Conservation (phyloP, 2,329 filamentous ascomycete genomes). For the Neonectria sp. region DNA sequence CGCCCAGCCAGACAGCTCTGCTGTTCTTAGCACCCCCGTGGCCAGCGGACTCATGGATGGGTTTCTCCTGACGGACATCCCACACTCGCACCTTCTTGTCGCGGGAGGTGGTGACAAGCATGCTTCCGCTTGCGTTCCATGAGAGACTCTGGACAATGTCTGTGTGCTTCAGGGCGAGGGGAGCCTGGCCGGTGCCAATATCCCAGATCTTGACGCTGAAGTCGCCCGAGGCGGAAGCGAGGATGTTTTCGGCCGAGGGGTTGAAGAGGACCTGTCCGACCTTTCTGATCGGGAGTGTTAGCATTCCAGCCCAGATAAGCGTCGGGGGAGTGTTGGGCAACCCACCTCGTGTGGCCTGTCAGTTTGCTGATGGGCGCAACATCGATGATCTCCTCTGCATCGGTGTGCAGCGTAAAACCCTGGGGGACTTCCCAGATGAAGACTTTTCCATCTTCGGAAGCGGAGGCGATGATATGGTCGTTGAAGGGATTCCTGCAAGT, state of each 20-base stretch:
- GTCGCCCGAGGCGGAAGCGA: slow-evolving; percentile 95
- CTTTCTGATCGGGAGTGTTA: slow-evolving; percentile 74
- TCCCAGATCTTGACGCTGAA: slow-evolving; percentile 98
- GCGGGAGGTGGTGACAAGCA: slow-evolving; percentile 92
- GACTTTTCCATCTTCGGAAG: slow-evolving; percentile 96
- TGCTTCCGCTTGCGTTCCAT: slow-evolving; percentile 91
- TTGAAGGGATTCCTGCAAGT: slow-evolving; percentile 90
- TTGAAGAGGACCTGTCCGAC: slow-evolving; percentile 99
- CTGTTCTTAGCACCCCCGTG: slow-evolving; percentile 98
- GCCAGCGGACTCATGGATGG: slow-evolving; percentile 86
- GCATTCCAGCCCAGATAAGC: slow-evolving; percentile 20
- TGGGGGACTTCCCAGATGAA: slow-evolving; percentile 97
- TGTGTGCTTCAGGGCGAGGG: slow-evolving; percentile 84
- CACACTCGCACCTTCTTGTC: slow-evolving; percentile 99
- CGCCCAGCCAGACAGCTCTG: slow-evolving; percentile 95
- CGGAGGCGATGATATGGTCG: slow-evolving; percentile 91
- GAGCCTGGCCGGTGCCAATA: slow-evolving; percentile 81
- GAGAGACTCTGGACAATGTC: slow-evolving; percentile 97
- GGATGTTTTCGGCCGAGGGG: slow-evolving; percentile 93
- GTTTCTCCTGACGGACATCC: slow-evolving; percentile 94
- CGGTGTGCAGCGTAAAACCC: slow-evolving; percentile 86
- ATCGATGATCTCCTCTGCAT: slow-evolving; percentile 87
- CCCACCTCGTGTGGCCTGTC: slow-evolving; percentile 87
- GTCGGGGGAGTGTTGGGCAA: slow-evolving; percentile 11
- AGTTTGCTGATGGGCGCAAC: slow-evolving; percentile 87